Conservation (phyloP, 805 yeast genomes). For the Spathaspora sp. region DNA sequence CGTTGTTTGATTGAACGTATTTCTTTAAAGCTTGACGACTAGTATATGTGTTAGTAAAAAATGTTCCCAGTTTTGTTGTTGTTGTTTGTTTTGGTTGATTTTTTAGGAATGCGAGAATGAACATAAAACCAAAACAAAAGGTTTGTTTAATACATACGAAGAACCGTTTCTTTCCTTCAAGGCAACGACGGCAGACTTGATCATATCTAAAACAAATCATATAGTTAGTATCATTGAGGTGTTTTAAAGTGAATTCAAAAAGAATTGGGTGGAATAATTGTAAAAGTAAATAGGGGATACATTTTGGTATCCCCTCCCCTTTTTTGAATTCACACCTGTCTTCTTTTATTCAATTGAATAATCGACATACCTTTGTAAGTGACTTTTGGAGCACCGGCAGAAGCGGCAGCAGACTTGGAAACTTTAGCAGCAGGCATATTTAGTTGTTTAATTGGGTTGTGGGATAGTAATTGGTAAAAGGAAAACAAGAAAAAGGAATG, state of each 20-base stretch:
- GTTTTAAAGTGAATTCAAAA: not conserved
- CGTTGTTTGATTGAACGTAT: conserved; percentile 63
- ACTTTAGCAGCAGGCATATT: not conserved
- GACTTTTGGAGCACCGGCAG: conserved; percentile 26
- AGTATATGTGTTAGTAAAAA: not conserved
- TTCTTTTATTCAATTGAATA: conserved; percentile 5
- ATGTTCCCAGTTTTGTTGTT: not conserved
- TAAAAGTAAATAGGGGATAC: not conserved
- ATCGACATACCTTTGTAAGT: conserved; percentile 44
- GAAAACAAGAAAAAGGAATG: not conserved
- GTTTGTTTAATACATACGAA: conserved; percentile 39
- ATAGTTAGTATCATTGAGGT: conserved; percentile 7
- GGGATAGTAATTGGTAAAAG: not conserved
- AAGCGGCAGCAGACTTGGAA: conserved; percentile 8
- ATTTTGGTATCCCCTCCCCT: not conserved
- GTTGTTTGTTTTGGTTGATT: not conserved
- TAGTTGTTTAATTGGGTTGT: not conserved
- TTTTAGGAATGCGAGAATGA: not conserved
- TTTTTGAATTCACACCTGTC: not conserved
- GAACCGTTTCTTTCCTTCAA: conserved; percentile 82
- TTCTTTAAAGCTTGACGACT: conserved; percentile 86
- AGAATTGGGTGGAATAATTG: not conserved
- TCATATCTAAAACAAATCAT: conserved; percentile 43
- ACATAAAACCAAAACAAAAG: not conserved
- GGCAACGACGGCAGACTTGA: conserved; percentile 62